Conservation (phyloP, 2,329 filamentous ascomycete species). For the Botrytis paeoniae region DNA sequence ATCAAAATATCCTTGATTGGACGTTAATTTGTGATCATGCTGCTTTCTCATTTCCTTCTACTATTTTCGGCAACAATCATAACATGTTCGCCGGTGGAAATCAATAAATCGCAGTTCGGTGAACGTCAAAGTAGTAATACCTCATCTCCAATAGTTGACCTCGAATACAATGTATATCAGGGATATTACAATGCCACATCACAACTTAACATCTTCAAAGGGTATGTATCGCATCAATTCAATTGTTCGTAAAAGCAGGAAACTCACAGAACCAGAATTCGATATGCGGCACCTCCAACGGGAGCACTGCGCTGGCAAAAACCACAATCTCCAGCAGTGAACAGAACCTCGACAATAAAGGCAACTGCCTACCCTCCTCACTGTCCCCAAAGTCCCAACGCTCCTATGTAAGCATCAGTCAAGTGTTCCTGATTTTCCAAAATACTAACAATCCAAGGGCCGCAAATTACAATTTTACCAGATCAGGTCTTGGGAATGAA, state of each 20-base stretch:
- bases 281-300: conserved; percentile 44
- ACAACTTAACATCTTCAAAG: conserved; percentile 46
- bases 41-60: not conserved
- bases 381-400: conserved; percentile 38
- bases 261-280: conserved; percentile 31
- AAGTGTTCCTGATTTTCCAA: not conserved
- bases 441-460: not conserved
- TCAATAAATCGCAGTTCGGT: not conserved
- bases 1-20: not conserved
- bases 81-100: not conserved
- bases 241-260: not conserved
- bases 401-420: conserved; percentile 5
- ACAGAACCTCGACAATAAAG: conserved; percentile 26
- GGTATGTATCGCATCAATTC: conserved; percentile 37
- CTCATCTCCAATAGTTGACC: conserved; percentile 38
- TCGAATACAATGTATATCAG: conserved; percentile 47
- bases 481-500: conserved; percentile 31
- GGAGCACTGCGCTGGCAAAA: conserved; percentile 46
- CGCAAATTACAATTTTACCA: conserved; percentile 21
- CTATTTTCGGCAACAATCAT: not conserved
- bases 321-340: conserved; percentile 30
- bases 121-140: not conserved
- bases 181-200: conserved; percentile 42
- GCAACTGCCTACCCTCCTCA: conserved; percentile 35
- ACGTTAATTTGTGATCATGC: not conserved